These are phyloP conservation scores for Alternaria postmessia DNA, from an alignment of 2,329 filamentous ascomycete genomes.

Conservation along the genomic window DNA sequence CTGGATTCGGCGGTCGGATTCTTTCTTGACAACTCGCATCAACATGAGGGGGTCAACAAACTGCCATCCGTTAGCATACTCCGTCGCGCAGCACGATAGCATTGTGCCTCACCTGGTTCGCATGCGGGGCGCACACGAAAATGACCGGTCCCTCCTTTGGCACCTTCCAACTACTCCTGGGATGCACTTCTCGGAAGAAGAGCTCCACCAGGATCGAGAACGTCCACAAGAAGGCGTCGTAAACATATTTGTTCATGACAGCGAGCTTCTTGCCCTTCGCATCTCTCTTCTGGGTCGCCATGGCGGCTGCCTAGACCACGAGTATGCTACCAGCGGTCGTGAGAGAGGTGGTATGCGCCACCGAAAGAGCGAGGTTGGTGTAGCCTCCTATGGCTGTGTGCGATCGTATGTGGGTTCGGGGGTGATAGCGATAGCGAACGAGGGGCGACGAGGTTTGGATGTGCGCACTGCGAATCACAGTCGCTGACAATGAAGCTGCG, in stretches of 20 bases:
- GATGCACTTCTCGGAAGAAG: slow-evolving; percentile 98
- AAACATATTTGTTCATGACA: slow-evolving; percentile 75
- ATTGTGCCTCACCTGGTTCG: slow-evolving; percentile 65
- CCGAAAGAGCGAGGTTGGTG: not conserved
- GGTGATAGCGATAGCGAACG: slow-evolving; percentile 21
- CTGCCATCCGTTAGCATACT: slow-evolving; percentile 55
- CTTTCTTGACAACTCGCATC: slow-evolving; percentile 86
- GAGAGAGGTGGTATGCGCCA: slow-evolving; percentile 1
- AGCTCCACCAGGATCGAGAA: slow-evolving; percentile 88
- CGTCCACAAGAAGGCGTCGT: slow-evolving; percentile 79
- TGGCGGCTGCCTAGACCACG: slow-evolving; percentile 17
- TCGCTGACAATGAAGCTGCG: slow-evolving; percentile 8
- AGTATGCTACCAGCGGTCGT: not conserved
- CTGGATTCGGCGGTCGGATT: slow-evolving; percentile 86
- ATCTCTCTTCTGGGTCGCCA: slow-evolving; percentile 22
- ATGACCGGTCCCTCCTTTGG: slow-evolving; percentile 88
- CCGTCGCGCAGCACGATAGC: not conserved
- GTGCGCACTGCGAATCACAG: slow-evolving; percentile 18
- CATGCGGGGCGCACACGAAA: slow-evolving; percentile 95
- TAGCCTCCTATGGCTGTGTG: slow-evolving; percentile 15
- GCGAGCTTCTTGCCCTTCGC: slow-evolving; percentile 46
- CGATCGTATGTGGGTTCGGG: slow-evolving; percentile 17
- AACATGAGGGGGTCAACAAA: slow-evolving; percentile 96
- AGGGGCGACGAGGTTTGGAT: slow-evolving; percentile 18
- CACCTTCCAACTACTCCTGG: slow-evolving; percentile 92